Base-by-base conservation (phyloP, 2,329 filamentous ascomycete genomes). In the Incumbomyces lentus region DNA sequence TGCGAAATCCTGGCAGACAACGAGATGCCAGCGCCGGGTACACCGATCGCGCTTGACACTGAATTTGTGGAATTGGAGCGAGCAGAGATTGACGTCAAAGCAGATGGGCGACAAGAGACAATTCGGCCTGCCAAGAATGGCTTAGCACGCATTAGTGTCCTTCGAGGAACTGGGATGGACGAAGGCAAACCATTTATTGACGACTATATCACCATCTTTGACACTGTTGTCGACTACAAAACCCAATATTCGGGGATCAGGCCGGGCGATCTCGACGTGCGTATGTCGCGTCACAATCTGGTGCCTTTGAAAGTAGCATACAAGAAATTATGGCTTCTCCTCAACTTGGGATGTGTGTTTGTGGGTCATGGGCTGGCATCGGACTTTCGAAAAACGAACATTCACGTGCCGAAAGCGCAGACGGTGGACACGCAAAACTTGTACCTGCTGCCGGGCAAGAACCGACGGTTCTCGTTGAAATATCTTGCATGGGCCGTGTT, bases 361-460 rank as follows among this genome's bases (percentile, higher is more conserved):
- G 77, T 98, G 4, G 92, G 92, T 2, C 92, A 98, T 60, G 90
- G 90, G 3, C 73, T 98, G 35, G 86, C 86, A 55, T 90, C 92
- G 57, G 92, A 98, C 65, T 96, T 98, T 68, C 86, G 92, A 44
- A 94, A 94, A 47, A 94, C 95, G 67, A 98, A 98, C 64, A 95
- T 98, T 47, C 86, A 95, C 62, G 84, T 98, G 0, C 92, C 93
- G 1, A 86, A 83, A 61, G 67, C 78, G 2, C 92, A 98, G 63
- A 84, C 95, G 31, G 87, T 98, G 46, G 92, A 98, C 65, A 98
- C 93, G 0, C 88, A 89, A 55, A 84, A 93, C 53, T 74, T 95
- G 1, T 96, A 94, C 69, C 93, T 85, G 65, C 80, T 94, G 49
- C 80, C 83, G 47, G 74, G 78, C 13, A 82, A 87, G 29, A 76